Evolutionary conservation across 371 early-diverging fungal species (phyloP), one percentile per base, ranked within the genome.

Genomic region (Saksenaea vasiformis): DNA sequence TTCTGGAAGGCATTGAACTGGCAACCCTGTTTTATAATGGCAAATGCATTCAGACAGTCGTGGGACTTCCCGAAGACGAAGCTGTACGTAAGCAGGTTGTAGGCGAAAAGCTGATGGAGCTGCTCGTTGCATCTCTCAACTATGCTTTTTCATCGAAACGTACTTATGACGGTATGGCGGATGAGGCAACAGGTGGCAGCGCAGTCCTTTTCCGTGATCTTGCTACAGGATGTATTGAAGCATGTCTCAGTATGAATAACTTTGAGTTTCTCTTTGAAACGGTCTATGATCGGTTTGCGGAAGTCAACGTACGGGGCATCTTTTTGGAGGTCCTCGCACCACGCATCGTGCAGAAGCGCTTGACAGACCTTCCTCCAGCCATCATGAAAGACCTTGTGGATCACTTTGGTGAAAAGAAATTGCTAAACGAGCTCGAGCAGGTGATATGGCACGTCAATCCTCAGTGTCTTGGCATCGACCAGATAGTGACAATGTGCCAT

Each of bases 371-470:
- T 34, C 86, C 90, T 7, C 93, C 93, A 0, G 84, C 78, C 14
- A 76, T 92, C 13, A 86, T 91, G 82, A 87, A 90, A 56, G 87
- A 85, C n/a, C 71, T 91, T 38, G 88, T 92, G 8, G 70, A 74
- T 17, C 83, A 87, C 63, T 92, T 86, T 64, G 73, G 80, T 36
- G 67, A 72, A 11, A 82, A 79, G 24, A 74, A 82, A 17, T 73
- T 87, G 78, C 72, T 87, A 55, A 77, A 78, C 41, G 79, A 82
- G 41, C 68, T 93, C 39, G 94, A 93, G 62, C 83, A 89, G 57
- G 80, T 92, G 24, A 86, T 94, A 66, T 83, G 91, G 74, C 91
- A 90, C 41, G 84, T 93, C 22, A 87, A 91, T 57, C 90, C 91
- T 13, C 78, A 79, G 5, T 72, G 80, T n/a, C 71, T 94, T 31